Evolutionary conservation across 2,329 filamentous ascomycete genomes (phyloP).

Genomic region (Apiospora phragmitis): DNA sequence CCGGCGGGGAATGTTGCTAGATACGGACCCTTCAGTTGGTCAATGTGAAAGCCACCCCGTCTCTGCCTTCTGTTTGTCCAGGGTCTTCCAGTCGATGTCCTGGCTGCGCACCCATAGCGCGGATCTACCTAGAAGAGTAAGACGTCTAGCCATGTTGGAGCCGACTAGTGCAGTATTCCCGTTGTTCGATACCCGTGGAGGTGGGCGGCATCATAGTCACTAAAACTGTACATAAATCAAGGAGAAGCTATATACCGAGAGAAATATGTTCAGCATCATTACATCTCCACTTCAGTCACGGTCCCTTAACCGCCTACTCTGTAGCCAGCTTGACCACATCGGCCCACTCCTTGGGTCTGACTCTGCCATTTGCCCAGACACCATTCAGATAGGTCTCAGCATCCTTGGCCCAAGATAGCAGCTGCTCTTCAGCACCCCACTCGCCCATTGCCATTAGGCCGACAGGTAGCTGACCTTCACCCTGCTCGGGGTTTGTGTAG

Average conservation of each 20-base stretch:
- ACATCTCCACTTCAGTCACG: not conserved
- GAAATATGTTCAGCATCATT: not conserved
- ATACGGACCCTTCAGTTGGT: no score
- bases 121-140: no score
- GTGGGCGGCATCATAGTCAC: not conserved
- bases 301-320: not conserved
- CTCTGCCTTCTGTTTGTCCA: no score
- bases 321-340: conserved; percentile 50
- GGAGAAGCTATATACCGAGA: not conserved
- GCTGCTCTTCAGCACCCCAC: conserved; percentile 66
- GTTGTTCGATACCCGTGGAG: not conserved
- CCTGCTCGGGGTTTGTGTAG: conserved; percentile 60
- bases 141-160: no score
- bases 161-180: no score
- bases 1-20: no score
- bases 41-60: no score
- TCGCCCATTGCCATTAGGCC: conserved; percentile 65
- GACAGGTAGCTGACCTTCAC: conserved; percentile 60
- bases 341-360: conserved; percentile 55
- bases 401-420: conserved; percentile 61
- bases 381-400: conserved; percentile 56
- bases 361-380: conserved; percentile 47
- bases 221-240: not conserved
- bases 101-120: no score
- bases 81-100: no score